Base-by-base conservation (phyloP, 805 yeast species). In the Saccharomycopsis sp. region DNA sequence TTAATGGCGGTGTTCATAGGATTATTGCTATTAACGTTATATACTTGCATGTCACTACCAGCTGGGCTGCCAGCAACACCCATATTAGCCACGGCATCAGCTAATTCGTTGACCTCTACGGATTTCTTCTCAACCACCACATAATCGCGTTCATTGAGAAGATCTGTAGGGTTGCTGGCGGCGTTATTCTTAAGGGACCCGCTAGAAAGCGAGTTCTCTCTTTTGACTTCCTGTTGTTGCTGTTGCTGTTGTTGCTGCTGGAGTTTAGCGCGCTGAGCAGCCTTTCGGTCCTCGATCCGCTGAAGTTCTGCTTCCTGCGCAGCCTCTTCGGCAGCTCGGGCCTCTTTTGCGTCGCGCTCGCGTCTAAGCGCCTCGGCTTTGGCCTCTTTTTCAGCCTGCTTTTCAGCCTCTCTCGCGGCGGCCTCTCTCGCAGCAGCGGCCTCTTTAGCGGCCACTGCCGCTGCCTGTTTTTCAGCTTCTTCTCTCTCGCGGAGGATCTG, bases 121-220 rank as follows among this genome's bases (percentile, higher is more conserved):
- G 94, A 89, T 54, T 96, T 81, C 70, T 93, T 94, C 70, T 93
- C 98, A 29, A 93, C 92, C 47, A 93, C 96, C 38, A 93, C 98
- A 66, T 93, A 93, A 67, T 91, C 97, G 64, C 83, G 85, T 65
- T 90, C 97, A 19, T 53, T 58, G 47, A 58, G 56, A 9, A 62
- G 23, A 3, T 60, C 56, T 7, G 58, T 38, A 8, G 57, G n/a
- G 50, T 59, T 42, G 50, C 61, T 57, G 19, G 54, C 56, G 47
- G 64, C 65, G n/a, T n/a, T n/a, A n/a, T n/a, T n/a, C n/a, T n/a
- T n/a, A n/a, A n/a, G n/a, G n/a, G n/a, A n/a, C n/a, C n/a, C n/a
- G n/a, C n/a, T n/a, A n/a, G n/a, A n/a, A n/a, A n/a, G n/a, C n/a
- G n/a, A n/a, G n/a, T n/a, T 38, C 19, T 49, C 56, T 22, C 47